Conservation (phyloP, 169 alveolate species). For the Besnoitia besnoiti region DNA sequence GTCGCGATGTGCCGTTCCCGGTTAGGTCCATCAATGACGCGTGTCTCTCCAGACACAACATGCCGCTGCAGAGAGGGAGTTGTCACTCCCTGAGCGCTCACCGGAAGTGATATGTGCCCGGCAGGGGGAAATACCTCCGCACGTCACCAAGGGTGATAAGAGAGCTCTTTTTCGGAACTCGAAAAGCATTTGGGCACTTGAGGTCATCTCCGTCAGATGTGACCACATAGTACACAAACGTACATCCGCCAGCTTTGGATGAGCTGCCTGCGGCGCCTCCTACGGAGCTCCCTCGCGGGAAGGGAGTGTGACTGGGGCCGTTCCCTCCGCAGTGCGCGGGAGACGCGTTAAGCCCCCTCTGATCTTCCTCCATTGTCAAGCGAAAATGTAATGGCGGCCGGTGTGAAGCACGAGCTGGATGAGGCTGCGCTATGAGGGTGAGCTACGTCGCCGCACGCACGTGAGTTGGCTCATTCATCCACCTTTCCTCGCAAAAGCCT, state of each 20-base stretch:
- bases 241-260: neutral
- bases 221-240: conserved; percentile 11
- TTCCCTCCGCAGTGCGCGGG: neutral
- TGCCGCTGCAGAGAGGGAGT: neutral
- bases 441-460: no score
- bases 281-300: neutral
- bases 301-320: neutral
- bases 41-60: neutral
- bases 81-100: neutral
- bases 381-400: no score
- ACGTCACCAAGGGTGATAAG: neutral
- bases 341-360: neutral
- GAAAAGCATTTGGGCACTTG: neutral
- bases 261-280: neutral
- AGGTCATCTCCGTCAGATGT: neutral
- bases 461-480: no score
- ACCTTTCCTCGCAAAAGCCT: no score
- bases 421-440: no score
- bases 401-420: no score
- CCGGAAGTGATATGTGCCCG: conserved; percentile 28
- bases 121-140: neutral
- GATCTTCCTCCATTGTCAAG: neutral
- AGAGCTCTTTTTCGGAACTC: neutral
- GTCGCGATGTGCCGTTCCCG: no score
- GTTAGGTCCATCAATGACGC: neutral